Base-by-base conservation (phyloP, 1,284 basidiomycete genomes). In the Anthracocystis walkeri region DNA sequence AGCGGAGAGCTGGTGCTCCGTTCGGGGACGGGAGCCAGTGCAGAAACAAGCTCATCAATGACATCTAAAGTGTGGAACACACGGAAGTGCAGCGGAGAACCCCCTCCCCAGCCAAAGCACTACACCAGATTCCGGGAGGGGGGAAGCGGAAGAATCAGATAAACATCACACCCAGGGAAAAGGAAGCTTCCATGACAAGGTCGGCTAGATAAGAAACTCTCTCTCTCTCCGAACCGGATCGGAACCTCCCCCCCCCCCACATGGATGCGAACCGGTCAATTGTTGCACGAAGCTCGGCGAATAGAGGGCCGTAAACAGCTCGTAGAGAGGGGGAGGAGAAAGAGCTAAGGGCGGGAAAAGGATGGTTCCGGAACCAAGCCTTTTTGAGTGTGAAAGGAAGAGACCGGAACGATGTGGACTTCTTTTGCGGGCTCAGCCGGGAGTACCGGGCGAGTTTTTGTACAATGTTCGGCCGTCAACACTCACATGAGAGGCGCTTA, bases 201-300 rank as follows among this genome's bases (percentile, higher is more conserved):
- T 56, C 54, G 54, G 54, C 44, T 56, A 56, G 54, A 56, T 56
- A 56, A 56, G 31, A 55, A 27, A 33, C n/a, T n/a, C n/a, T n/a
- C n/a, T n/a, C n/a, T 40, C 38, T 35, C 33, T 51, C 49, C 49
- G 49, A 51, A 35, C 49, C 31, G 20, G 20, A 35, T 14, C 23
- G 2, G 14, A 18, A 4, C 12, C 12, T 3, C 16, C 6, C 33
- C 7, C 16, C 6, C 33, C 3, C 33, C 3, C 52, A 53, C 52
- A 53, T 53, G 52, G 52, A 12, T 7, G 25, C 11, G 33, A 11
- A 5, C 29, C 53, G 53, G 53, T 29, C 27, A 55, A 55, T 33
- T 33, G 31, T 21, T 7, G 29, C n/a, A 20, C 18, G n/a, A 21
- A 14, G 20, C 11, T 38, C 50, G 46, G 46, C 29, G 27, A 48